Evolutionary conservation across 345 rosid genomes (phyloP).

Genomic region (Rhodamnia rubescens): DNA sequence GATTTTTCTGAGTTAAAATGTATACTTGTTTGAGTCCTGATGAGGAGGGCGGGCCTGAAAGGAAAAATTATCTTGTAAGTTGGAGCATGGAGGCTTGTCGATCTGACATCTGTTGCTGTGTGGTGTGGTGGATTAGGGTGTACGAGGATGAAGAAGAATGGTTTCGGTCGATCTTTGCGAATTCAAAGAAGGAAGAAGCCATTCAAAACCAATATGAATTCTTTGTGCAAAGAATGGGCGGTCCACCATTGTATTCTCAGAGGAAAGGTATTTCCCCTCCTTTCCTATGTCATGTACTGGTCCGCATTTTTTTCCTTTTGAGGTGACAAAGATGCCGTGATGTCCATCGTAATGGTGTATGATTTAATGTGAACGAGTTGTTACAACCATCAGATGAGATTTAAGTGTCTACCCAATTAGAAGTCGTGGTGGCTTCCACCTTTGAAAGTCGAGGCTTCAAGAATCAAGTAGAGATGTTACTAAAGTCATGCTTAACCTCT

Average conservation of each 20-base stretch:
- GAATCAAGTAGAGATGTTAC: background rate
- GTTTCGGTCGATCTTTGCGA: conserved; percentile 66
- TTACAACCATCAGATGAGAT: background rate
- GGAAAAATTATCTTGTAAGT: background rate
- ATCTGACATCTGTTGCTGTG: background rate
- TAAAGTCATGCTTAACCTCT: background rate
- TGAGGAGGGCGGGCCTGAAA: background rate
- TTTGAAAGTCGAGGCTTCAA: background rate
- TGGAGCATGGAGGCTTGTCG: background rate
- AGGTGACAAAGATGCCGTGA: background rate
- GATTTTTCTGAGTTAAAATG: background rate
- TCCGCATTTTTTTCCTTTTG: background rate
- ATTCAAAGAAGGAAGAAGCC: conserved; percentile 77
- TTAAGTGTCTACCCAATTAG: background rate
- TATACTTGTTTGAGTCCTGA: background rate
- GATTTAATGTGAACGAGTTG: background rate
- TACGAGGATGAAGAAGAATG: conserved; percentile 82
- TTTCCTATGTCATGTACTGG: background rate
- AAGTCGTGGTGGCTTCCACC: background rate
- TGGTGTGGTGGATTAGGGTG: conserved; percentile 32
- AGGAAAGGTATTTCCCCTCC: conserved; percentile 21
- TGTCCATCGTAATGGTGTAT: background rate
- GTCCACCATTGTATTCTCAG: conserved; percentile 78
- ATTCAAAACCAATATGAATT: conserved; percentile 88
- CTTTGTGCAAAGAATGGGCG: conserved; percentile 94